These are phyloP conservation scores for Acanthamoeba healyi DNA, from an alignment of 208 protist species.

Conservation along the genomic window DNA sequence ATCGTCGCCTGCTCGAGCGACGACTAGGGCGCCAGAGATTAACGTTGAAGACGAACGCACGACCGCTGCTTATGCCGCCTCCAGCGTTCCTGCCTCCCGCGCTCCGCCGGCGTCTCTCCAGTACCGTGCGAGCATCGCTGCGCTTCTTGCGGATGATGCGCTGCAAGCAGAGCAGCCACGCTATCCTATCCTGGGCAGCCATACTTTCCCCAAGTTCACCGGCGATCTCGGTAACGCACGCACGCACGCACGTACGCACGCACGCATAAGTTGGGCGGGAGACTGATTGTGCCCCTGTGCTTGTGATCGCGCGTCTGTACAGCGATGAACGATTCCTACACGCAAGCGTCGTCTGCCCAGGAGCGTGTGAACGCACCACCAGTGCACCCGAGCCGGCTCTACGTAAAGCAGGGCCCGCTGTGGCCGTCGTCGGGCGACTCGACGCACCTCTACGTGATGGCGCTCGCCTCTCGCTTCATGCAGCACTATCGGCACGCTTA, in stretches of 20 bases:
- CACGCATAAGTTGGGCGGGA: background rate
- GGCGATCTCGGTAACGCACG: background rate
- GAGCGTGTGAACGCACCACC: background rate
- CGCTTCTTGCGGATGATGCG: background rate
- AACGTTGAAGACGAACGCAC: too few species aligned
- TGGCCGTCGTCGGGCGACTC: constrained; percentile 4
- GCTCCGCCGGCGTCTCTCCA: background rate
- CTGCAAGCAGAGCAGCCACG: too few species aligned
- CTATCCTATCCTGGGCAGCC: too few species aligned
- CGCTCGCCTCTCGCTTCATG: constrained; percentile 22
- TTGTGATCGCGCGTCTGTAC: too few species aligned
- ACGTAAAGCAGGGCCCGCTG: background rate
- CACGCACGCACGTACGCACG: background rate
- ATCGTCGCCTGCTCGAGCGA: too few species aligned
- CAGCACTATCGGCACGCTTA: constrained; percentile 12
- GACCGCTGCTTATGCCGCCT: too few species aligned
- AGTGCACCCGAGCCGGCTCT: background rate
- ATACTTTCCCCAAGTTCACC: background rate
- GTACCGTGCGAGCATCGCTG: background rate
- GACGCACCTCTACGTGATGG: constrained; percentile 18
- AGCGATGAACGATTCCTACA: constrained; percentile 39
- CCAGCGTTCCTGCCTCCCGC: too few species aligned
- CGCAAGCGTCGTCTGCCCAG: background rate
- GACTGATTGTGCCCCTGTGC: too few species aligned
- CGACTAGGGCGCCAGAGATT: too few species aligned